Evolutionary conservation across 495 filamentous ascomycete species (phyloP), one percentile per base, ranked within the genome.

Genomic region (Podospora anserina): DNA sequence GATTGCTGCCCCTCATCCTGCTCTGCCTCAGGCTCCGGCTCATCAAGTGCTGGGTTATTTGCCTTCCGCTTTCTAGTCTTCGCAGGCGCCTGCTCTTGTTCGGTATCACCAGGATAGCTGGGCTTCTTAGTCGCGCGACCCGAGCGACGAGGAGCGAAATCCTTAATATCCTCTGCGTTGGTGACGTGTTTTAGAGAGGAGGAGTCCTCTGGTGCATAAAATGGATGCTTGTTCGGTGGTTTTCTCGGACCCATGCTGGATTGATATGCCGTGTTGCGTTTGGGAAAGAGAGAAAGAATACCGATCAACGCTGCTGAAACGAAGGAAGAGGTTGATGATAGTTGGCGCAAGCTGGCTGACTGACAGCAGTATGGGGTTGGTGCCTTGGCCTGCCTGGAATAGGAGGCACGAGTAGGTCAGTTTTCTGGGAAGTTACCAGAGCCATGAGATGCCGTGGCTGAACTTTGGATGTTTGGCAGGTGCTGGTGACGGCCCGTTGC

Each of bases 31-130:
- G 30, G 7, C 30, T 32, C 30, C 4, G 30, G 30, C 30, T 44
- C 3, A 9, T 49, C 30, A 19, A 32, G 20, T 34, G 76, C 70
- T 0, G 65, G 64, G 11, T 77, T 23, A 23, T 23, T 72, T 20
- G 78, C 79, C 63, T 79, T 80, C 13, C 82, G 77, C 66, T 82
- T 82, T 2, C 75, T 74, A 16, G 75, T 70, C 27, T 30, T 79
- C 76, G 6, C 79, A 77, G 5, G 53, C 28, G 4, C 30, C 28
- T 5, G 26, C 76, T 72, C 70, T 49, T 77, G 73, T 26, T 68
- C 71, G 9, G 0, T 49, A 6, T 49, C 5, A 16, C 15, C 39
- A 16, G 13, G 15, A 11, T 11, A 0, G 9, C 32, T 16, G 16
- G 73, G 73, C 9, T 68, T 72, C 69, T 76, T 82, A 32, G 70